Evolutionary conservation across 179 eudicot species (phyloP).

Genomic region (Beta macrorhiza): DNA sequence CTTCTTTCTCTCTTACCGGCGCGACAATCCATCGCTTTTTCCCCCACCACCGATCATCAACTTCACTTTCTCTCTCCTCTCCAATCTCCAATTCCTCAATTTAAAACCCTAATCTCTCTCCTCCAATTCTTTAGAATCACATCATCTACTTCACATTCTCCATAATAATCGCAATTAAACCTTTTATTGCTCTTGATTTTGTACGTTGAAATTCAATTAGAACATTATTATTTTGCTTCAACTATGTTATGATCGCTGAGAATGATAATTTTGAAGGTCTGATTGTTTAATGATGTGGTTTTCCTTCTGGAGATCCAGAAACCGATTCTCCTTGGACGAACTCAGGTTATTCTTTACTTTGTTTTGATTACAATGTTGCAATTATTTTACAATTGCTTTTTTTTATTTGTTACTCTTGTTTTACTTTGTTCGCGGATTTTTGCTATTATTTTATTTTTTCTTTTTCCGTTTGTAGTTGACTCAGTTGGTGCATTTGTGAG

Average conservation of each 20-base stretch:
- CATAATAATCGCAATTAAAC: background rate
- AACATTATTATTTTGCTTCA: background rate
- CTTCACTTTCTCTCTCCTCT: conserved; percentile 1
- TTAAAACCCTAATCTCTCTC: conserved; percentile 16
- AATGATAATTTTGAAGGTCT: conserved; percentile 28
- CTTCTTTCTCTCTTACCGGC: conserved; percentile 15
- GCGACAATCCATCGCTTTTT: conserved; percentile 17
- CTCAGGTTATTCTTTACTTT: conserved; percentile 51
- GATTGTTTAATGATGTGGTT: conserved; percentile 73
- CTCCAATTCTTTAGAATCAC: background rate
- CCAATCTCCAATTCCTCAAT: conserved; percentile 1
- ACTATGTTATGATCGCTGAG: conserved; percentile 14
- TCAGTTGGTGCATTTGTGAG: background rate
- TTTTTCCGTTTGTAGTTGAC: background rate
- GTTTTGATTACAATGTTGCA: background rate
- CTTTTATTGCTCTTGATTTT: background rate
- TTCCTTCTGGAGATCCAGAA: conserved; percentile 87
- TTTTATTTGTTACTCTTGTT: background rate
- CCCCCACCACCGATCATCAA: background rate
- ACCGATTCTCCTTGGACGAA: conserved; percentile 88
- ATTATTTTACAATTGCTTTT: background rate
- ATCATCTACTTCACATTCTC: background rate
- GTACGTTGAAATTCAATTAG: background rate
- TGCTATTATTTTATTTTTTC: no score
- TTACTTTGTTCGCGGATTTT: background rate